A percentile compares a stretch with the other conserved stretches of the same genome.
phyloP scores from a whole-genome alignment of 441 rosid species.

The Adansonia gregorii region DNA sequence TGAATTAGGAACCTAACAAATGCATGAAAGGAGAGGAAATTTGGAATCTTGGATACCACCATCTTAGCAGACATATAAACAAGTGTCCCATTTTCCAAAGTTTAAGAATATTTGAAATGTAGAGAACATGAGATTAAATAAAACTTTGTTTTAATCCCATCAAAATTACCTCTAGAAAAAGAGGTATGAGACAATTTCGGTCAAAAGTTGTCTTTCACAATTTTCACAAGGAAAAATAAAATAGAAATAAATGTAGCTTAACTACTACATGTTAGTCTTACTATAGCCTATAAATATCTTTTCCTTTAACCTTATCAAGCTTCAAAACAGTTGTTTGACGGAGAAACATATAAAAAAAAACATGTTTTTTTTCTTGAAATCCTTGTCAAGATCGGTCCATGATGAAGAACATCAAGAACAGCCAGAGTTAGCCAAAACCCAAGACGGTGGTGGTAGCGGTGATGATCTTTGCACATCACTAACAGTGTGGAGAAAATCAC shows the following conservation, averaged over 20 bases:
- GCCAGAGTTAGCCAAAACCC: constrained; percentile 14
- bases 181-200: constrained; percentile 31
- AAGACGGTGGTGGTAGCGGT: constrained; percentile 13
- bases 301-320: not conserved
- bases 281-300: constrained; percentile 20
- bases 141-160: not conserved
- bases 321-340: not conserved
- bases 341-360: constrained; percentile 6
- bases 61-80: not conserved
- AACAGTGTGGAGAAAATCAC: constrained; percentile 93
- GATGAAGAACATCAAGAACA: constrained; percentile 37
- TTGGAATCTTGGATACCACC: constrained; percentile 25
- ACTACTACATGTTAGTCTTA: not conserved
- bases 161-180: constrained; percentile 18
- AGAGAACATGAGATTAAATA: not conserved
- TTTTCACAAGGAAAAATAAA: not conserved
- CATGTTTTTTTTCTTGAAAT: constrained; percentile 57
- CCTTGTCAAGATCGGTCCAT: constrained; percentile 67
- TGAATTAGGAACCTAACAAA: constrained; percentile 20
- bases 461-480: constrained; percentile 38
- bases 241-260: not conserved
- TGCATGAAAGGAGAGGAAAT: constrained; percentile 4
- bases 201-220: constrained; percentile 21
- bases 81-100: constrained; percentile 8
- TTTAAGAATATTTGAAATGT: not conserved